phyloP scores from a whole-genome alignment of 1,284 basidiomycete species.

The Puccinia polysora region DNA sequence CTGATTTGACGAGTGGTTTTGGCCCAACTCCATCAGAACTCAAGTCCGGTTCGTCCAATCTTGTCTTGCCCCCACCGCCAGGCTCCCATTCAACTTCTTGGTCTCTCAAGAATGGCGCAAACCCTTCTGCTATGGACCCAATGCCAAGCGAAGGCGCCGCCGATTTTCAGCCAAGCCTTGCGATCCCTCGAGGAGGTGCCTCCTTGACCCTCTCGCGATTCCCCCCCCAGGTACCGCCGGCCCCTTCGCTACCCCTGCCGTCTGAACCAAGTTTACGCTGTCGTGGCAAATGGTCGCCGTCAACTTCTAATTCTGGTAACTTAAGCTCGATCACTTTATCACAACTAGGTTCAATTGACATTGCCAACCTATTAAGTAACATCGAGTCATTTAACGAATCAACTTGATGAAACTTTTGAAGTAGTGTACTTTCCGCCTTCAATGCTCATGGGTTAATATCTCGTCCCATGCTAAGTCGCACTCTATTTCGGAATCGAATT shows the following conservation, averaged over 20 bases:
- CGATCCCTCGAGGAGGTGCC: neutral
- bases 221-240: conserved; percentile 15
- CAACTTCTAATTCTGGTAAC: neutral
- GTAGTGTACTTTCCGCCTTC: neutral
- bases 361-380: conserved; percentile 22
- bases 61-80: neutral
- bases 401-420: neutral
- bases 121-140: neutral
- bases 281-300: neutral
- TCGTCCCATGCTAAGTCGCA: too few relatives aligned
- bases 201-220: conserved; percentile 19
- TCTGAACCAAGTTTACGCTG: neutral
- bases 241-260: conserved; percentile 18
- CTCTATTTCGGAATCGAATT: too few relatives aligned
- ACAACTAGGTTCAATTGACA: conserved; percentile 36
- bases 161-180: neutral
- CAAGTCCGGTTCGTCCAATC: conserved; percentile 7
- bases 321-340: conserved; percentile 39
- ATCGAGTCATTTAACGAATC: conserved; percentile 4
- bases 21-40: neutral
- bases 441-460: too few relatives aligned
- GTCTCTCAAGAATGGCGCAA: neutral
- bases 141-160: neutral
- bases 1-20: neutral
- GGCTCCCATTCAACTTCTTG: too few relatives aligned